Evolutionary conservation across 148 eudicot species (phyloP).

Genomic region (Oxyria digyna): DNA sequence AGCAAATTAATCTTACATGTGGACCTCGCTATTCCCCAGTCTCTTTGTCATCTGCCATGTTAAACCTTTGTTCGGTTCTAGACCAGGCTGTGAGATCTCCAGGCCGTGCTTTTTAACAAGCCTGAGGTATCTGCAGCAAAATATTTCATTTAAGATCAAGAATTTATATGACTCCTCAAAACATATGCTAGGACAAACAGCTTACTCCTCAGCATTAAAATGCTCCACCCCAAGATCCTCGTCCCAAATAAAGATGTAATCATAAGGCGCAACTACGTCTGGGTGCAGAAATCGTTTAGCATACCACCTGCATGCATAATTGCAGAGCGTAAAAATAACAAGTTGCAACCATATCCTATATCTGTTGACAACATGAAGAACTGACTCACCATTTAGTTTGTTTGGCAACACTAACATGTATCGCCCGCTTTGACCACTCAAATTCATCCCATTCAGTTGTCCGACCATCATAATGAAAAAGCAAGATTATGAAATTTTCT

Average conservation of each 20-base stretch:
- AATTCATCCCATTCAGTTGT: conserved; percentile 79
- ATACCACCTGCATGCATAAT: conserved; percentile 55
- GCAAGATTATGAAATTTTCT: conserved; percentile 53
- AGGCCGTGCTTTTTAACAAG: conserved; percentile 60
- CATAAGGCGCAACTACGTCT: conserved; percentile 60
- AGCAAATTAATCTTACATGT: conserved; percentile 40
- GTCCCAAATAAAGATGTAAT: conserved; percentile 85
- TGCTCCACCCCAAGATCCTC: conserved; percentile 75
- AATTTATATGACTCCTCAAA: background rate
- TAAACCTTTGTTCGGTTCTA: conserved; percentile 47
- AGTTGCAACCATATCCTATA: background rate
- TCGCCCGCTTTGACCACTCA: conserved; percentile 81
- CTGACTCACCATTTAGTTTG: conserved; percentile 74
- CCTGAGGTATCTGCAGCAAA: conserved; percentile 42
- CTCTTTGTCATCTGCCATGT: conserved; percentile 89
- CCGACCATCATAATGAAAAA: conserved; percentile 83
- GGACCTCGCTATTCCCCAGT: conserved; percentile 61
- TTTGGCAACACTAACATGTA: conserved; percentile 65
- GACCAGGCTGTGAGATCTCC: conserved; percentile 89
- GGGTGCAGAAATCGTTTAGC: conserved; percentile 86
- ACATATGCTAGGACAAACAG: background rate
- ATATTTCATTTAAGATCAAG: background rate
- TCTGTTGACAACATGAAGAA: background rate
- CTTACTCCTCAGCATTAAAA: conserved; percentile 63
- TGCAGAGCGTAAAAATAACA: background rate